Conservation (phyloP, 257 asterid species). For the Penstemon eatonii region DNA sequence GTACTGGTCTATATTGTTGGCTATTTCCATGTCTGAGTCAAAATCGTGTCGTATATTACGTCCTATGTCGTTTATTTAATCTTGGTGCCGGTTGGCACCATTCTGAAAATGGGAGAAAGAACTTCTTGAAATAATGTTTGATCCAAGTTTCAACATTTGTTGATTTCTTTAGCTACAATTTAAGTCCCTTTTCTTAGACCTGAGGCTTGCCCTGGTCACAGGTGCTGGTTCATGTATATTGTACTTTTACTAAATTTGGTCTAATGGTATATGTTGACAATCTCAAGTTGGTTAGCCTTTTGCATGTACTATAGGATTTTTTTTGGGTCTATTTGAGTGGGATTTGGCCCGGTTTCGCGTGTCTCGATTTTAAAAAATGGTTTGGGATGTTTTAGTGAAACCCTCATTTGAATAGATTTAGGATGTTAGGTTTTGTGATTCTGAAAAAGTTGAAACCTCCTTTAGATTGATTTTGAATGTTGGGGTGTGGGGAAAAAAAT, state of each 20-base stretch:
- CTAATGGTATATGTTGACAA: no score
- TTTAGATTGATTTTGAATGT: no score
- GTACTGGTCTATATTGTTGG: conserved; percentile 2
- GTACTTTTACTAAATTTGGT: not conserved
- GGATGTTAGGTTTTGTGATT: no score
- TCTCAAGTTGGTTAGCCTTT: no score
- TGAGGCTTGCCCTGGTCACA: not conserved
- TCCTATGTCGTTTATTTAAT: conserved; percentile 20
- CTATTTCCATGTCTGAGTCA: conserved; percentile 3
- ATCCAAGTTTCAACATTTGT: conserved; percentile 95
- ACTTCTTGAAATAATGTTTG: conserved; percentile 94
- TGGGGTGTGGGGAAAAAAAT: no score
- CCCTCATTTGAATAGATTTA: no score
- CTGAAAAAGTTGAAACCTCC: no score
- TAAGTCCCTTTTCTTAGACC: conserved; percentile 25
- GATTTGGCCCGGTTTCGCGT: no score
- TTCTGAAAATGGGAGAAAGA: conserved; percentile 99
- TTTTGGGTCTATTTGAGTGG: no score
- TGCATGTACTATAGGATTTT: no score
- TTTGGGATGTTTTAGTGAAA: no score
- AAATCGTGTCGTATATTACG: conserved; percentile 5
- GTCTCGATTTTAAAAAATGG: no score
- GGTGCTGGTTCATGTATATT: conserved; percentile 7
- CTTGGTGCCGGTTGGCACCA: conserved; percentile 71
- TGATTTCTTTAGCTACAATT: conserved; percentile 25